Evolutionary conservation across 2,329 filamentous ascomycete genomes (phyloP).

Genomic region (Fonsecaea monophora): DNA sequence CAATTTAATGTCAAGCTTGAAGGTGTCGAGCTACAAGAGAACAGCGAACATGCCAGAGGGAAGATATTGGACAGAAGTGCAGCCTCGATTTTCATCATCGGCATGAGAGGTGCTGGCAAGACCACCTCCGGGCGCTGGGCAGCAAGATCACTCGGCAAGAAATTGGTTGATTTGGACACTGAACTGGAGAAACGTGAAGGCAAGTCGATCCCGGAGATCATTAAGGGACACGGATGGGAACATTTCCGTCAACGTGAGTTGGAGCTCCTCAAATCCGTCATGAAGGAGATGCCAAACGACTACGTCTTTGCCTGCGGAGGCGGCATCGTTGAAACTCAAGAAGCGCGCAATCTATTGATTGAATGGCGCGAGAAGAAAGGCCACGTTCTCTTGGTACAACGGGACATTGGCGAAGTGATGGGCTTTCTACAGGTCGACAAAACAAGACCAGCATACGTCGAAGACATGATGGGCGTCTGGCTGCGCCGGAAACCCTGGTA

Average conservation of each 20-base stretch:
- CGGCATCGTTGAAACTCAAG: slow-evolving; percentile 85
- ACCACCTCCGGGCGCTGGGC: slow-evolving; percentile 92
- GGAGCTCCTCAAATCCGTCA: slow-evolving; percentile 72
- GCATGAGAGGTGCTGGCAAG: slow-evolving; percentile 97
- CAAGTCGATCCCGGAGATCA: slow-evolving; percentile 84
- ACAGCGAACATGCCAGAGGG: slow-evolving; percentile 45
- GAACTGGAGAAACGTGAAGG: slow-evolving; percentile 78
- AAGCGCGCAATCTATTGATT: slow-evolving; percentile 76
- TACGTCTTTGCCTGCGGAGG: slow-evolving; percentile 93
- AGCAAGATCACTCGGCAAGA: slow-evolving; percentile 73
- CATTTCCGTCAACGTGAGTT: slow-evolving; percentile 83
- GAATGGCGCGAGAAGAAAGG: slow-evolving; percentile 78
- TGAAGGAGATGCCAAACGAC: slow-evolving; percentile 75
- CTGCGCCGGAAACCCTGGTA: slow-evolving; percentile 87
- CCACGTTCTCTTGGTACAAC: slow-evolving; percentile 83
- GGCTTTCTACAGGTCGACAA: slow-evolving; percentile 88
- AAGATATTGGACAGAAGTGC: slow-evolving; percentile 50
- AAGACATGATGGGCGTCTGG: slow-evolving; percentile 92
- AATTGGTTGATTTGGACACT: slow-evolving; percentile 84
- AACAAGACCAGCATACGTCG: slow-evolving; percentile 87
- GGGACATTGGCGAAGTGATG: slow-evolving; percentile 86
- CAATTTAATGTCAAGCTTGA: slow-evolving; percentile 78
- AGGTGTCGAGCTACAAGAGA: slow-evolving; percentile 68
- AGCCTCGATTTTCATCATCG: slow-evolving; percentile 88
- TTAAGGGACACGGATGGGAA: slow-evolving; percentile 81